Percentiles rank a stretch among this genome's conserved stretches.
phyloP scores from a whole-genome alignment of 2,329 filamentous ascomycete genomes.

The Zymoseptoria pseudotritici region DNA sequence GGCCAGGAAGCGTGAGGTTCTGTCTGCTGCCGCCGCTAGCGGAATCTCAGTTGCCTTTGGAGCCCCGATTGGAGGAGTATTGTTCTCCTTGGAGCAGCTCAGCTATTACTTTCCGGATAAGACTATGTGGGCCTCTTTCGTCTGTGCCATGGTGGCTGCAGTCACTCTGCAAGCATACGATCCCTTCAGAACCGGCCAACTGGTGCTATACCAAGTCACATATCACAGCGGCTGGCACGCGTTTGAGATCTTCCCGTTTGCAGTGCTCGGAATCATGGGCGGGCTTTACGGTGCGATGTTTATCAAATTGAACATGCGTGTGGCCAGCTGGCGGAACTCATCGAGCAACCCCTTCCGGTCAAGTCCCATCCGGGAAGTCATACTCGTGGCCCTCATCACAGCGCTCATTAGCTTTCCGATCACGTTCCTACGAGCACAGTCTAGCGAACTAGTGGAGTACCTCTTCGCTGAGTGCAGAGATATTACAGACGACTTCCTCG shows the following conservation, averaged over 20 bases:
- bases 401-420: conserved; percentile 92
- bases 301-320: conserved; percentile 85
- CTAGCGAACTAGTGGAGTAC: conserved; percentile 82
- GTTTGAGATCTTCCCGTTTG: conserved; percentile 86
- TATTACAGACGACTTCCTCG: conserved; percentile 75
- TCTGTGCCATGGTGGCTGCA: conserved; percentile 97
- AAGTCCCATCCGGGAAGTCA: conserved; percentile 70
- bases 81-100: conserved; percentile 94
- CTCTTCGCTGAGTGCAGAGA: conserved; percentile 87
- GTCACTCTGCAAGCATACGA: conserved; percentile 88
- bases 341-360: conserved; percentile 53
- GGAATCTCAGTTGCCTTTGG: conserved; percentile 93
- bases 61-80: conserved; percentile 84
- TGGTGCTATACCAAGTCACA: conserved; percentile 91
- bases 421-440: conserved; percentile 89
- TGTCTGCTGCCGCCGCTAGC: conserved; percentile 85
- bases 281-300: conserved; percentile 94
- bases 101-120: conserved; percentile 98
- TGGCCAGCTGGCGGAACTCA: conserved; percentile 72
- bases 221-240: conserved; percentile 89
- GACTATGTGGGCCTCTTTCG: conserved; percentile 99
- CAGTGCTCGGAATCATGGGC: conserved; percentile 76
- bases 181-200: conserved; percentile 88
- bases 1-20: conserved; percentile 84
- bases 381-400: conserved; percentile 70